Evolutionary conservation across 306 rosid genomes (phyloP), one percentile per base, ranked within the genome.

Genomic region (Albizia julibrissin): DNA sequence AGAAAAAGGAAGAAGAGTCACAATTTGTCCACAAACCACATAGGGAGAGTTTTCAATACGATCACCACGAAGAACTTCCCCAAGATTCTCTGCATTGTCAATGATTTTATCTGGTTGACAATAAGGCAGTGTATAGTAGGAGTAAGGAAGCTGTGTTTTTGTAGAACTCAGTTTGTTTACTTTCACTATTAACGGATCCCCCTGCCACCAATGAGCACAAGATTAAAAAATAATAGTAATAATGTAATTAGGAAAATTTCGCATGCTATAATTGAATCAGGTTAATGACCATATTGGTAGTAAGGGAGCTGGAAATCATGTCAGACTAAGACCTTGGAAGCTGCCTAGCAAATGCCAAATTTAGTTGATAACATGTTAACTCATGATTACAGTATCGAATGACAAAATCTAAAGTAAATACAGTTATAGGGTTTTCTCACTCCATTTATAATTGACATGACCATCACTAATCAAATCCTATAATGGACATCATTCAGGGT

Each of bases 61-160:
- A 78, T 91, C 94, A 24, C 94, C 94, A 54, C 94, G 92, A 79
- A 91, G 94, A 76, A 91, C 91, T 76, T 91, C 94, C 70, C 94
- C 94, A 9, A 91, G 94, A 89, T 91, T 91, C 89, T 91, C 94
- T 61, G 92, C 94, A 78, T 92, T 89, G 80, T 91, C 94, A 54
- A 89, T 84, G 76, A 91, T 91, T 34, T 14, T 75, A 59, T 86
- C 70, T 16, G 94, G 94, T 58, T 22, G 74, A 84, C 94, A 91
- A 73, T 87, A 91, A 6, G 90, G 90, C 75, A 91, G 91, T 42
- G 94, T 86, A 85, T 91, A 89, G 79, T 84, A 91, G 4, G 92
- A 87, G 85, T 89, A 91, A 3, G 94, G 94, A 72, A 91, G 90
- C 87, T 89, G 94, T 31, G 94, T 89, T 73, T 86, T 91, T 37